Evolutionary conservation across 352 stramenopile genomes (phyloP), one percentile per base, ranked within the genome.

Genomic region (Peronosclerospora sorghi): DNA sequence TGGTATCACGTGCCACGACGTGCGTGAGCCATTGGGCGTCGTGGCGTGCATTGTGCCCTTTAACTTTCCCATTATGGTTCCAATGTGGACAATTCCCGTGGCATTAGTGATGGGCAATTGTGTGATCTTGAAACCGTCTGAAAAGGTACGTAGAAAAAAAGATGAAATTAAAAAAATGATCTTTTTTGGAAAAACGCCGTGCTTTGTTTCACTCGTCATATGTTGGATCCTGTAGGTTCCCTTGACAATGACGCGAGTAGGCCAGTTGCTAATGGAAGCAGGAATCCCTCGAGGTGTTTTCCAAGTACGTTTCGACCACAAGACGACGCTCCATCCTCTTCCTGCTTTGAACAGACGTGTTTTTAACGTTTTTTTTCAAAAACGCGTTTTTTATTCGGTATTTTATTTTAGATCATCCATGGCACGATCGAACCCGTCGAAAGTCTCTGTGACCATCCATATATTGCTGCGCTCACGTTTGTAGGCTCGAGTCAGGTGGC

Each of bases 21-120:
- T 80, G 29, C 74, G 91, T 18, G 87, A 97, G 39, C 88, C 95
- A 8, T 55, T 98, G 4, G 95, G 95, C 5, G 73, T 91, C 5
- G 84, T 98, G 17, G 90, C 73, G 0, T 94, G 65, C 38, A 89
- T 98, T 54, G 86, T 97, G 19, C 95, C 95, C 1, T 98, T 98
- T 56, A 98, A 97, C 63, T 98, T 98, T 51, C 95, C 95, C 6
- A 90, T 97, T 53, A 99, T 98, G 86, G 90, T 98, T 5, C 91
- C 94, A 9, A 96, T 97, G 77, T 99, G 96, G 96, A 99, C 95
- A 0, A 65, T 97, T 13, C 95, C 96, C 5, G 98, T 99, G 52
- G 94, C 95, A 5, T 63, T 99, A 15, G 95, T 94, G 0, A 82
- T 95, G 45, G 96, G 95, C 24, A 98, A 98, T 68, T 96, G 83